Conservation (phyloP, 257 asterid genomes). For the Solanum chmielewskii region DNA sequence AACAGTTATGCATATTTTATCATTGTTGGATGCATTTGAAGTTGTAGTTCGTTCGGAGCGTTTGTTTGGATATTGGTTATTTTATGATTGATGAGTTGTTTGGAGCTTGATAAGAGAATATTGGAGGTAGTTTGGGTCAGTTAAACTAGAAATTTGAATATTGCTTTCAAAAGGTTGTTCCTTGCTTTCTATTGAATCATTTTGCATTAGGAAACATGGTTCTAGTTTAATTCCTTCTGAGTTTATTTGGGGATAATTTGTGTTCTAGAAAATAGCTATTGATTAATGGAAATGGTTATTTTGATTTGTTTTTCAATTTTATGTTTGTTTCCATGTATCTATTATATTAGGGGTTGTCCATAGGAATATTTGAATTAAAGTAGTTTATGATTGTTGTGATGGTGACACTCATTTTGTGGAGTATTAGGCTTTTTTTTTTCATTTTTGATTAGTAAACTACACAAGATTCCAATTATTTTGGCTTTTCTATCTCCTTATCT, state of each 20-base stretch:
- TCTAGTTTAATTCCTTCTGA: not conserved
- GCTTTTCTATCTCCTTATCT: not conserved
- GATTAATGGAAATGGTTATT: not conserved
- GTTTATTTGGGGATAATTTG: not conserved
- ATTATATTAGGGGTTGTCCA: not conserved
- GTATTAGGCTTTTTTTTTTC: not conserved
- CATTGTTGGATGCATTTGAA: not conserved
- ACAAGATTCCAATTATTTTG: not conserved
- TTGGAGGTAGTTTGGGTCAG: not conserved
- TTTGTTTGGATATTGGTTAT: not conserved
- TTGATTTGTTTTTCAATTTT: not conserved
- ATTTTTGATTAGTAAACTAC: slow-evolving; percentile 6
- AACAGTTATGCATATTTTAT: not conserved
- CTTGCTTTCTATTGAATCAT: not conserved
- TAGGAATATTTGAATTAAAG: not conserved
- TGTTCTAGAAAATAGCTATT: not conserved
- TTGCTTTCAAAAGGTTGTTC: not conserved
- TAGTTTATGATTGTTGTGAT: not conserved
- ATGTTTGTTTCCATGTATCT: not conserved
- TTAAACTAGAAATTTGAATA: not conserved
- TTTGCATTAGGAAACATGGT: not conserved
- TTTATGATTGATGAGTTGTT: not conserved
- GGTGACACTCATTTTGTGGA: not conserved
- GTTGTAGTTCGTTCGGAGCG: not conserved
- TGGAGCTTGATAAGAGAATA: not conserved